Percentiles rank a stretch among this genome's conserved stretches.
These are phyloP conservation scores for Fusarium concolor DNA, from an alignment of 2,329 filamentous ascomycete species.

Conservation along the genomic window DNA sequence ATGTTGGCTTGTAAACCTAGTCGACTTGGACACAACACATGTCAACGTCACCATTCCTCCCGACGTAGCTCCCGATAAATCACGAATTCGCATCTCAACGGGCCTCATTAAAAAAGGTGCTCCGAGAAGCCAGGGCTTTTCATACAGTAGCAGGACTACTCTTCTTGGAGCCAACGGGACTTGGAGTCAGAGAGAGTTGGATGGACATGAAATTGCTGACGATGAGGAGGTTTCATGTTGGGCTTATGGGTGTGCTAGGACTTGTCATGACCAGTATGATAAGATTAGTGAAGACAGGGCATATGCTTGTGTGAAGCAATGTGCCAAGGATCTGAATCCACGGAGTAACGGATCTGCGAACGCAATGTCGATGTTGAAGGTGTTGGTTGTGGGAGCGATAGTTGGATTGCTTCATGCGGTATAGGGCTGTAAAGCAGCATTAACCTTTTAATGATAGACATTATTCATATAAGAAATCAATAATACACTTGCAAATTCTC, in stretches of 20 bases:
- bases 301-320: slow-evolving; percentile 32
- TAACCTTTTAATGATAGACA: not conserved
- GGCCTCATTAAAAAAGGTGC: slow-evolving; percentile 26
- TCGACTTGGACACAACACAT: slow-evolving; percentile 25
- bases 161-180: slow-evolving; percentile 38
- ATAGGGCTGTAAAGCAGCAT: not conserved
- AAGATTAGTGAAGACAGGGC: slow-evolving; percentile 28
- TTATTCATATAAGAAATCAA: not conserved
- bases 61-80: slow-evolving; percentile 37
- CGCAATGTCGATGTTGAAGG: not conserved
- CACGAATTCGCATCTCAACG: slow-evolving; percentile 31
- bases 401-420: slow-evolving; percentile 5
- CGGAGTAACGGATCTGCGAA: not conserved
- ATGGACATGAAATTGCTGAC: slow-evolving; percentile 32
- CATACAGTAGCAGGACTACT: slow-evolving; percentile 25
- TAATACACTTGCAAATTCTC: not conserved
- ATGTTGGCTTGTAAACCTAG: slow-evolving; percentile 37
- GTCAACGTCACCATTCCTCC: slow-evolving; percentile 44
- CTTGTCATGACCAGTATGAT: slow-evolving; percentile 36
- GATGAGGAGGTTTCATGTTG: slow-evolving; percentile 34
- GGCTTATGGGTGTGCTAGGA: slow-evolving; percentile 37
- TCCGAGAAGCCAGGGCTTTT: slow-evolving; percentile 30
- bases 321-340: slow-evolving; percentile 33
- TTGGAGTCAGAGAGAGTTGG: slow-evolving; percentile 41
- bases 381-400: not conserved